phyloP scores from a whole-genome alignment of 805 yeast genomes.

The Schwanniomyces yamadae region DNA sequence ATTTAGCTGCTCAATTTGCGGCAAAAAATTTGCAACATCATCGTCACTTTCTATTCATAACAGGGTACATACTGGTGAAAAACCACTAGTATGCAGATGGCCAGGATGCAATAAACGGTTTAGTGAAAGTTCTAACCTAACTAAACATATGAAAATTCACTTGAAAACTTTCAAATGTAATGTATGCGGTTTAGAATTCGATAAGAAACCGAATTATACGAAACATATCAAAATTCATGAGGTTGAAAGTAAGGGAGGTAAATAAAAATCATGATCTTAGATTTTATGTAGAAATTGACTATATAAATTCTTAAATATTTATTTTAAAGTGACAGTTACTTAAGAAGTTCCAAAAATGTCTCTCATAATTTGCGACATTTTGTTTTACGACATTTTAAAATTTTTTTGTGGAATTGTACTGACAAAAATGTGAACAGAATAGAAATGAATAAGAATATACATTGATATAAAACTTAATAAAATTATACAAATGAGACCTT shows the following conservation, averaged over 20 bases:
- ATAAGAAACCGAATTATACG: constrained; percentile 19
- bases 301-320: constrained; percentile 1
- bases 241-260: neutral
- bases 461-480: no score
- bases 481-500: constrained; percentile 34
- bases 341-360: no score
- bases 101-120: constrained; percentile 83
- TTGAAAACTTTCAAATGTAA: constrained; percentile 51
- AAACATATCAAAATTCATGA: constrained; percentile 14
- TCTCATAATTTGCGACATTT: no score
- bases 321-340: no score
- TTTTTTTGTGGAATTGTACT: no score
- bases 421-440: no score
- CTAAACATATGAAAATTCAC: constrained; percentile 86
- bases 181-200: constrained; percentile 53
- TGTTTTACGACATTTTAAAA: no score
- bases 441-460: no score
- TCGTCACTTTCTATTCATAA: constrained; percentile 81
- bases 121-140: constrained; percentile 84
- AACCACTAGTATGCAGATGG: constrained; percentile 76
- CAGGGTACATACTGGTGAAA: constrained; percentile 87
- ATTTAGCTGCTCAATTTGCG: constrained; percentile 68
- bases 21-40: constrained; percentile 76
- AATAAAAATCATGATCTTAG: no score
- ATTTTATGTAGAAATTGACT: neutral